These are phyloP conservation scores for Crithidia fasciculata DNA, from an alignment of 208 protist genomes.

Conservation along the genomic window DNA sequence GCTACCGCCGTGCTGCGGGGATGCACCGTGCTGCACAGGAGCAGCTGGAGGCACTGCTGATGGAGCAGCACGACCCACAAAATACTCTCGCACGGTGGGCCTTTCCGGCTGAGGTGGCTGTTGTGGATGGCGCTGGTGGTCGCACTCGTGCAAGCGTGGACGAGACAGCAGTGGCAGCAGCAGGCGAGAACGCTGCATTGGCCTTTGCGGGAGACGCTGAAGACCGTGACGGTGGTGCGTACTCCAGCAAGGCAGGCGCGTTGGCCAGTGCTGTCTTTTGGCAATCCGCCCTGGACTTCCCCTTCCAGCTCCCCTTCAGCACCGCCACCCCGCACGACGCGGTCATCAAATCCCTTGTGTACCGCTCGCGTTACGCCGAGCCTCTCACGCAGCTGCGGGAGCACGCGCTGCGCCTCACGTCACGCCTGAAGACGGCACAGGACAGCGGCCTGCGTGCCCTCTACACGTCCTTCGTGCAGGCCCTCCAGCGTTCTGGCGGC, in stretches of 20 bases:
- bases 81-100: background rate
- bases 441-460: constrained; percentile 44
- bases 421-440: constrained; percentile 54
- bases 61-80: constrained; percentile 49
- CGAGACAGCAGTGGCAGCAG: too few relatives aligned
- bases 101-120: background rate
- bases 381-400: constrained; percentile 45
- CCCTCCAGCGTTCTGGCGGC: constrained; percentile 8
- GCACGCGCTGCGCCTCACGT: constrained; percentile 47
- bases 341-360: constrained; percentile 47
- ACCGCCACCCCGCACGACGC: constrained; percentile 47
- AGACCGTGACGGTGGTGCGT: background rate
- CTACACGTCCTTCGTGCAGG: constrained; percentile 42
- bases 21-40: constrained; percentile 44
- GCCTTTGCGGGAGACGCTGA: background rate
- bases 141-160: too few relatives aligned
- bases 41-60: constrained; percentile 42
- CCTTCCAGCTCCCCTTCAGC: constrained; percentile 54
- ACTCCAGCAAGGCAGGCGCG: constrained; percentile 2
- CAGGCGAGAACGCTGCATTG: too few relatives aligned
- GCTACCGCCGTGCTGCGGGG: constrained; percentile 19
- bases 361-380: constrained; percentile 47
- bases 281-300: constrained; percentile 36
- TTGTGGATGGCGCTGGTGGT: too few relatives aligned
- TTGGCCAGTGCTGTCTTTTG: constrained; percentile 11